These are phyloP conservation scores for Tagetes patula DNA, from an alignment of 129 eudicot species.

Conservation along the genomic window DNA sequence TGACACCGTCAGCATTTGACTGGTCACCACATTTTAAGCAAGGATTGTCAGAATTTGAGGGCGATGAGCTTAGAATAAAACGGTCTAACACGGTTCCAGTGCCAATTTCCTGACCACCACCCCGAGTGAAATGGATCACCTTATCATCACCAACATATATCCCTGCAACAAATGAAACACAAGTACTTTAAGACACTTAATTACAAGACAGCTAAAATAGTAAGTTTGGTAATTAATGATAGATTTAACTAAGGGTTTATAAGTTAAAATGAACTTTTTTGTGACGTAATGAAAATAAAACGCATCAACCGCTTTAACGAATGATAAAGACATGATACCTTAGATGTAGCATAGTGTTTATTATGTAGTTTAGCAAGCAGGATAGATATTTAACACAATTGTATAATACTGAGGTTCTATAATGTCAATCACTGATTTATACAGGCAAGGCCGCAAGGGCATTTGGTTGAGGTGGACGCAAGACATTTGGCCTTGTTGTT, in stretches of 20 bases:
- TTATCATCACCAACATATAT: constrained; percentile 76
- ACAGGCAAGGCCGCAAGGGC: too few species aligned
- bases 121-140: constrained; percentile 92
- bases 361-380: too few species aligned
- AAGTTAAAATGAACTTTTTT: too few species aligned
- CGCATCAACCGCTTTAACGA: too few species aligned
- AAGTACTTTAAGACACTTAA: not conserved
- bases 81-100: constrained; percentile 86
- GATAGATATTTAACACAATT: too few species aligned
- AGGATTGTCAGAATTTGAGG: constrained; percentile 48
- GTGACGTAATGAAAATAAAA: too few species aligned
- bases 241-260: too few species aligned
- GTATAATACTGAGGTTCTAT: too few species aligned
- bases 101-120: constrained; percentile 92
- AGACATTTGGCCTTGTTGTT: not conserved
- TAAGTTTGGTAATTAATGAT: not conserved
- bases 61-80: constrained; percentile 66
- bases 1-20: constrained; percentile 64
- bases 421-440: too few species aligned
- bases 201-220: not conserved
- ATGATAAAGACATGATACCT: too few species aligned
- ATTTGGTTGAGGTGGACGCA: not conserved
- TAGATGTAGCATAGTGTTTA: too few species aligned
- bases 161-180: constrained; percentile 48
- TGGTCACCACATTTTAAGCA: constrained; percentile 85